Conservation (phyloP, 768 basidiomycete genomes). For the Boletus sp. region DNA sequence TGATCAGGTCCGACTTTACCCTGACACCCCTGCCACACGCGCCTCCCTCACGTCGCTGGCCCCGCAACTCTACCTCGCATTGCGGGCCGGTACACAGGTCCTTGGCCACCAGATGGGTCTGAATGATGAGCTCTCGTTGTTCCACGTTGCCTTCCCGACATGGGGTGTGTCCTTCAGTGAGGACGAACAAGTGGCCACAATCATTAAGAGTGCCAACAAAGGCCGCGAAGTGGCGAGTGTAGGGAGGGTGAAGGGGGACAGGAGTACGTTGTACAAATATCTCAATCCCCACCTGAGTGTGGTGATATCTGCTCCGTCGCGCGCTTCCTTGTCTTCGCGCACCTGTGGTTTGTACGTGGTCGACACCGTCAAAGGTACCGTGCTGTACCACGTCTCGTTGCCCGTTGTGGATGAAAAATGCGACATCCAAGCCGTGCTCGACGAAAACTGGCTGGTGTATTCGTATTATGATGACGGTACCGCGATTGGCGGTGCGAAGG, state of each 20-base stretch:
- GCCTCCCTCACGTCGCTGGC: conserved; percentile 43
- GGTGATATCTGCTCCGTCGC: conserved; percentile 50
- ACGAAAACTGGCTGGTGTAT: conserved; percentile 94
- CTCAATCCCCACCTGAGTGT: conserved; percentile 78
- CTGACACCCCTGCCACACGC: conserved; percentile 47
- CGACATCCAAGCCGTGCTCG: conserved; percentile 63
- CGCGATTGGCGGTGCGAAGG: conserved; percentile 50
- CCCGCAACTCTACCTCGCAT: conserved; percentile 51
- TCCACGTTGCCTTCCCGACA: conserved; percentile 52
- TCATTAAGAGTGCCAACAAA: conserved; percentile 43
- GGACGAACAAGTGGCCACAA: conserved; percentile 53
- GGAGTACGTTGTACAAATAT: conserved; percentile 91
- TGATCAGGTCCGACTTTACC: conserved; percentile 60
- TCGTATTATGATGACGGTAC: conserved; percentile 69
- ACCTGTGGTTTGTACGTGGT: conserved; percentile 70
- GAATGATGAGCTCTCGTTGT: conserved; percentile 40
- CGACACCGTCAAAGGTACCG: conserved; percentile 75
- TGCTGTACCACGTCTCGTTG: conserved; percentile 64
- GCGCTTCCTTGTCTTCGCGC: conserved; percentile 6
- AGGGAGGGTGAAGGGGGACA: conserved; percentile 83
- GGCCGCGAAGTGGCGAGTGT: conserved; percentile 63
- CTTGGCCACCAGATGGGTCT: conserved; percentile 54
- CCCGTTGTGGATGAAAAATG: conserved; percentile 46
- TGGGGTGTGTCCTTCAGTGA: conserved; percentile 62
- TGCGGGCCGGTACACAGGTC: conserved; percentile 49